Conservation (phyloP, 306 rosid genomes). For the Geum urbanum region DNA sequence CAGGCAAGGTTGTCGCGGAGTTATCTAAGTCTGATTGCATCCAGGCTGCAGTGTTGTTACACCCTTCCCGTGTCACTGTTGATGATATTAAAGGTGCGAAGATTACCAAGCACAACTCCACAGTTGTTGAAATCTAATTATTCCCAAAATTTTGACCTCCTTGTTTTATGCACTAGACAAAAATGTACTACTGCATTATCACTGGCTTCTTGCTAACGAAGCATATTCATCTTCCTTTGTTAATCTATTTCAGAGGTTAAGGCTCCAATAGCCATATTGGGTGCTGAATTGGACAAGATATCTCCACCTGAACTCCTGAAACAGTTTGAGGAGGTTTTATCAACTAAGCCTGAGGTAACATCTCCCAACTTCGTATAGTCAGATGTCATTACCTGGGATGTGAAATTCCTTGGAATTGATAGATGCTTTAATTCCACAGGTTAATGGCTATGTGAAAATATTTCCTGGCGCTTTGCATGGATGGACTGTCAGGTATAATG, state of each 20-base stretch:
- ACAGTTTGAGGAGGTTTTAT: constrained; percentile 54
- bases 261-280: constrained; percentile 46
- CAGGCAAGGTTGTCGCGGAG: constrained; percentile 70
- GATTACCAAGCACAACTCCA: neutral
- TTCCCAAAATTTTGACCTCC: neutral
- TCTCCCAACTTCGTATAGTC: constrained; percentile 6
- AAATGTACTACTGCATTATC: neutral
- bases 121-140: neutral
- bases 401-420: neutral
- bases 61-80: constrained; percentile 58
- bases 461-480: constrained; percentile 42
- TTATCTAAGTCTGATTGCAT: constrained; percentile 42
- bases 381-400: neutral
- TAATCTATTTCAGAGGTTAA: constrained; percentile 39
- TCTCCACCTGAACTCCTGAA: constrained; percentile 67
- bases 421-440: neutral
- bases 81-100: constrained; percentile 64
- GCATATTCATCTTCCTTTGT: neutral
- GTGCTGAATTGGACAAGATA: constrained; percentile 51
- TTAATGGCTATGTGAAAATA: constrained; percentile 31
- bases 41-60: constrained; percentile 57
- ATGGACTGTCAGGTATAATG: constrained; percentile 37
- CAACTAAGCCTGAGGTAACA: constrained; percentile 47
- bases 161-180: neutral
- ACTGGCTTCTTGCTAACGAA: neutral